Percentiles rank a stretch among this genome's conserved stretches.
phyloP scores from a whole-genome alignment of 306 rosid species.

The Arachis stenosperma region DNA sequence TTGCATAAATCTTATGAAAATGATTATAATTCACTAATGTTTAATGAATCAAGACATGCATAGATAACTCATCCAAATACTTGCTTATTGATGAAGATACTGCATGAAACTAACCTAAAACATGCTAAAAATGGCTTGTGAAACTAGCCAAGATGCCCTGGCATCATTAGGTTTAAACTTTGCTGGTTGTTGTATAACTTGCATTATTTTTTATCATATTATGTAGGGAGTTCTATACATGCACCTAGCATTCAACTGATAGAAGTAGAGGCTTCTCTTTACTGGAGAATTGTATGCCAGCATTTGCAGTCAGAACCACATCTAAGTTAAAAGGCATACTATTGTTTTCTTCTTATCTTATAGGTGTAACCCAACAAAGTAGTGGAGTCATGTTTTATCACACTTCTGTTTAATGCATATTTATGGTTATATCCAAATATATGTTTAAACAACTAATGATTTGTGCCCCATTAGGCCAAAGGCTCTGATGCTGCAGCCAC shows the following conservation, averaged over 20 bases:
- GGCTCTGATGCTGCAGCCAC: conserved; percentile 96
- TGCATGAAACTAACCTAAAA: too few relatives aligned
- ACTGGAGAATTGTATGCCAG: conserved; percentile 79
- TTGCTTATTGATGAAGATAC: too few relatives aligned
- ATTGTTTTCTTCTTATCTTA: conserved; percentile 26
- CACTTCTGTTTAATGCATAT: not conserved
- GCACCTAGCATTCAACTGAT: conserved; percentile 61
- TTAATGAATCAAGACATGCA: too few relatives aligned
- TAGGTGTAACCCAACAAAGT: conserved; percentile 1
- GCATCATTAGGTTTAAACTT: not conserved
- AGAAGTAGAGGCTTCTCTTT: conserved; percentile 90
- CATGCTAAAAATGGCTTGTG: too few relatives aligned
- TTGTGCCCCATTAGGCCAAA: conserved; percentile 62
- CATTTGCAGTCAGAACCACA: conserved; percentile 84
- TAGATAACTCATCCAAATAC: too few relatives aligned
- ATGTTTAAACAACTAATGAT: conserved; percentile 11
- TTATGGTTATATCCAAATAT: conserved; percentile 1
- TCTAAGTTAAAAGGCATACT: conserved; percentile 54
- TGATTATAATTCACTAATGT: too few relatives aligned
- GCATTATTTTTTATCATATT: conserved; percentile 37
- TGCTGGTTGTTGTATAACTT: not conserved
- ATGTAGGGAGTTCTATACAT: conserved; percentile 44
- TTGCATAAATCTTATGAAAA: too few relatives aligned
- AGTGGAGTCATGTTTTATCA: conserved; percentile 9
- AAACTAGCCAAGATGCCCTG: too few relatives aligned